Percentiles rank a stretch among this genome's conserved stretches.
Conservation (phyloP, 2,329 filamentous ascomycete species). For the Fusarium continuum region DNA sequence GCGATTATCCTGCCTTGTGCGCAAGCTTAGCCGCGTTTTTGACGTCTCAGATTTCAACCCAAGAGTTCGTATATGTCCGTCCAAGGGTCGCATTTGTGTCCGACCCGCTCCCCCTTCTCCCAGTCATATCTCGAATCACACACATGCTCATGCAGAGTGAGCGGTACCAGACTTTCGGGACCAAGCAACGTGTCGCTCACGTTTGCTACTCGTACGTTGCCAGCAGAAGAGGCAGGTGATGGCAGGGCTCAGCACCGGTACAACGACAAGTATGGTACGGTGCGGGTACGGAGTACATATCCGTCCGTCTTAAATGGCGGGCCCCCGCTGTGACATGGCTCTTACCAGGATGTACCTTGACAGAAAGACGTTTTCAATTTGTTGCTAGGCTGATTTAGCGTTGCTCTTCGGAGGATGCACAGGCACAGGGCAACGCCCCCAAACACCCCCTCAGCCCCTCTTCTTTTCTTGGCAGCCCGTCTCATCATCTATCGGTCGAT, state of each 20-base stretch:
- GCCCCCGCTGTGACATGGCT: conserved; percentile 17
- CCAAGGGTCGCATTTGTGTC: conserved; percentile 25
- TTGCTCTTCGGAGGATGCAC: conserved; percentile 16
- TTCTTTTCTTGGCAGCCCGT: conserved; percentile 15
- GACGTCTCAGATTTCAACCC: conserved; percentile 35
- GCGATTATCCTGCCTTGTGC: conserved; percentile 35
- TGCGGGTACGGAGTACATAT: too few relatives aligned
- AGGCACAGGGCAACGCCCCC: conserved; percentile 21
- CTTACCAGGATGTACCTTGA: conserved; percentile 13
- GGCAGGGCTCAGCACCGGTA: conserved; percentile 31
- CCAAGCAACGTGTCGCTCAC: conserved; percentile 28
- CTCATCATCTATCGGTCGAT: conserved; percentile 41
- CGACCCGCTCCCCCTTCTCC: conserved; percentile 17
- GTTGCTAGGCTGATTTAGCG: conserved; percentile 26
- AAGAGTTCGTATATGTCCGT: conserved; percentile 40
- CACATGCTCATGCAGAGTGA: conserved; percentile 41
- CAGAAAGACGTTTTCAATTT: conserved; percentile 25
- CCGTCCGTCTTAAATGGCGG: conserved; percentile 17
- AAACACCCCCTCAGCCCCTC: neutral
- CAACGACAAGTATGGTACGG: conserved; percentile 15
- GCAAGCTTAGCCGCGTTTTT: conserved; percentile 35
- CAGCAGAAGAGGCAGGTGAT: conserved; percentile 32
- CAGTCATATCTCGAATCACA: conserved; percentile 32
- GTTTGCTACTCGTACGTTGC: conserved; percentile 39
- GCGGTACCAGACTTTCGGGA: conserved; percentile 47